These are phyloP conservation scores for Neoboletus magnificus DNA, from an alignment of 768 basidiomycete species.

Conservation along the genomic window DNA sequence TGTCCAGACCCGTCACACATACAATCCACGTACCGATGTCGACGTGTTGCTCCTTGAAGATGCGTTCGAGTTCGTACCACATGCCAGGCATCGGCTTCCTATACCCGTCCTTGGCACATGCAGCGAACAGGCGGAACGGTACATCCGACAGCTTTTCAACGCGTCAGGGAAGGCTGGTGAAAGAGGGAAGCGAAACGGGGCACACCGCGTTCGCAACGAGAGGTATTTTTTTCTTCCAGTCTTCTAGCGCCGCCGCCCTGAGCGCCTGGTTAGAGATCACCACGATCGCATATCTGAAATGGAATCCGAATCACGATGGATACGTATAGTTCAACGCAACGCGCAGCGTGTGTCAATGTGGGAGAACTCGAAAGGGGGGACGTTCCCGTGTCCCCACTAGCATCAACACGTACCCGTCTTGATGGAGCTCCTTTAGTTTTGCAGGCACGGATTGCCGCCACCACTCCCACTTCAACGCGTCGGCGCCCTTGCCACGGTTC, in stretches of 20 bases:
- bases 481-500: slow-evolving; percentile 34
- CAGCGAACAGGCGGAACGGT: slow-evolving; percentile 79
- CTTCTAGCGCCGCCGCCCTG: slow-evolving; percentile 42
- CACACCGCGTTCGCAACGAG: slow-evolving; percentile 61
- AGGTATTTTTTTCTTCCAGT: slow-evolving; percentile 77
- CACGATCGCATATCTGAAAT: slow-evolving; percentile 61
- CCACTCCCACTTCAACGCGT: slow-evolving; percentile 50
- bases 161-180: neutral
- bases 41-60: slow-evolving; percentile 56
- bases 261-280: slow-evolving; percentile 81
- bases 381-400: too few species aligned
- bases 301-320: neutral
- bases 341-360: neutral
- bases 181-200: neutral
- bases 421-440: slow-evolving; percentile 57
- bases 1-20: neutral
- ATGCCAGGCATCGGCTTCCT: slow-evolving; percentile 89
- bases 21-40: slow-evolving; percentile 53
- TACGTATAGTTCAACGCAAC: neutral
- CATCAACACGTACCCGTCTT: slow-evolving; percentile 52
- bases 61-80: slow-evolving; percentile 67
- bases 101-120: slow-evolving; percentile 67
- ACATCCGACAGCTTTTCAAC: slow-evolving; percentile 57
- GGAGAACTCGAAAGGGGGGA: neutral
- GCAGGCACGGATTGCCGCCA: slow-evolving; percentile 64